Base-by-base conservation (phyloP, 257 asterid species). In the Coffea eugenioides region DNA sequence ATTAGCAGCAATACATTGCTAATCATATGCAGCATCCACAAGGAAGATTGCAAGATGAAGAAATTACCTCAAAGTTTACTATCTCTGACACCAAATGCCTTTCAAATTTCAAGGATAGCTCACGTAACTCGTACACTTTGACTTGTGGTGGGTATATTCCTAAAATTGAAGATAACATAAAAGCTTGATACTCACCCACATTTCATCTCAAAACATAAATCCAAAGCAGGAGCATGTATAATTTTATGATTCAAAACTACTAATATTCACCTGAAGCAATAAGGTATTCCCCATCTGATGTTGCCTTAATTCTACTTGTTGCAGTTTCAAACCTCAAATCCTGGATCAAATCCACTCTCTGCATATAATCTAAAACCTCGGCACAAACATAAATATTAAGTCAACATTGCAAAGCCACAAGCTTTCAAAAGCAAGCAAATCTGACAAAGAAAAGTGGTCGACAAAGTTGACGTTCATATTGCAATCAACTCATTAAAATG, bases 71-170 rank as follows among this genome's bases (percentile, higher is more conserved):
- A 76, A 95, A 95, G 84, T 92, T 75, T 77, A 95, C 84, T 68
- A 93, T 95, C 88, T 95, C 98, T 43, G 99, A 93, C 52, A 93
- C 84, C 81, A 95, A 88, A 86, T 95, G 99, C 71, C 99, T 91
- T 85, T 95, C 98, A 80, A 95, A 95, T 90, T 93, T 95, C 84
- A 91, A 78, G 1, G 99, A 81, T 78, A 91, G 84, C 80, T 95
- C 95, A 82, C 94, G 90, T 82, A 93, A 86, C 91, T 95, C 98
- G 48, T 85, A 95, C 65, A 95, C 99, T 90, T 95, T 95, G 76
- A 93, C 82, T 88, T 95, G 99, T 43, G 99, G 99, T 69, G 99
- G 99, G 76, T 95, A 93, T 80, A 95, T 95, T 78, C 99, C 98
- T 95, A 83, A 80, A 52, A 51, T 59, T 8, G 71, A 74, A 78